Base-by-base conservation (phyloP, 345 rosid species). In the Passiflora organensis region DNA sequence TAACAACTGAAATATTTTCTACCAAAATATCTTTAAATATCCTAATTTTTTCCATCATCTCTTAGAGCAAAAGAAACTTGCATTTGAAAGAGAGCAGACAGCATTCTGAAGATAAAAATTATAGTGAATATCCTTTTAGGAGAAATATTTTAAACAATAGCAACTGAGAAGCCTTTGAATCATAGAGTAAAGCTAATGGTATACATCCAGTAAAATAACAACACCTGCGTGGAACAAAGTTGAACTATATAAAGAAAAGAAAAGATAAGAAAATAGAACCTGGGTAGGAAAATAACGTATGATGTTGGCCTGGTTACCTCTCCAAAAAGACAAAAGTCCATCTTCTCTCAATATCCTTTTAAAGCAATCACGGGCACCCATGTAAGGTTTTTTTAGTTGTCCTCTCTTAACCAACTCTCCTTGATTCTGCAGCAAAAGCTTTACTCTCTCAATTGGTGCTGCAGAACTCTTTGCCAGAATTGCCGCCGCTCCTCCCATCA, bases 381-480 rank as follows among this genome's bases (percentile, higher is more conserved):
- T 39, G 64, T 93, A 89, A 56, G 95, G 95, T 41, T 58, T 74
- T 32, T 53, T 67, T 65, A 89, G 80, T 8, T 84, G 87, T 34
- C 91, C 86, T 56, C 87, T 76, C 72, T 83, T 93, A 1, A 81
- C 60, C 94, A 93, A 76, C 74, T 86, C 99, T 34, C 89, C 96
- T 72, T 89, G 97, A 67, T 84, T 93, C 80, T 89, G 99, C 47
- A 93, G 67, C 74, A 89, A 64, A 64, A 93, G 94, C 80, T 89
- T 93, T 25, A 86, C 97, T 65, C 99, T 81, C 65, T 93, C 97
- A 67, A 93, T 79, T 48, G 99, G 95, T 10, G 99, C 96, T 15
- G 79, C 97, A 21, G 86, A 83, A 50, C 76, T 82, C 78, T 85
- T 89, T 6, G 97, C 75, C 43, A 76, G 70, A 56, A 86, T 58